Base-by-base conservation (phyloP, 2,329 filamentous ascomycete species). In the Cercospora berteroae region DNA sequence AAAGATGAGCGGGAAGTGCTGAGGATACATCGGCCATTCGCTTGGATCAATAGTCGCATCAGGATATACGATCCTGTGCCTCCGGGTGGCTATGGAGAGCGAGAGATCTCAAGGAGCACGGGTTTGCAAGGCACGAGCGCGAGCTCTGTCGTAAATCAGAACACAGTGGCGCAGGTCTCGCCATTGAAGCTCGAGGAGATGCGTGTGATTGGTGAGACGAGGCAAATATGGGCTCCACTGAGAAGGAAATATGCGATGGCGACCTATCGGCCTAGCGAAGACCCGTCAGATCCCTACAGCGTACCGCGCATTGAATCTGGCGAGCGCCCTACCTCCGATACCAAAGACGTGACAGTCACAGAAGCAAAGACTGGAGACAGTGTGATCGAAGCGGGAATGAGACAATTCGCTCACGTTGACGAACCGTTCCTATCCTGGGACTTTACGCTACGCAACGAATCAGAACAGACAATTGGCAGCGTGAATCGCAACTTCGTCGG, bases 381-480 rank as follows among this genome's bases (percentile, higher is more conserved):
- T 55, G 75, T 70, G 18, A 77, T 77, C 39, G 76, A 78, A 67
- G 81, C 83, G 18, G 81, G 82, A 62, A 87, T 86, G 78, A 75
- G 79, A 16, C 88, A 89, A 71, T 89, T 89, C 73, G 87, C 88
- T 4, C 83, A 85, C 55, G 84, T 89, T 10, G 82, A 89, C 72
- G 87, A 89, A 72, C 86, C 85, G 0, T 86, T 88, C 73, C 77
- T 89, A 0, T 88, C 86, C 8, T 89, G 87, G 87, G 86, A 89
- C 75, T 90, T 90, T 75, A 83, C 84, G 9, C 80, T 90, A 3
- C 81, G 81, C 36, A 82, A 83, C 2, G 82, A 84, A 62, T 80
- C 85, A 25, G 75, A 79, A 50, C 79, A 77, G 2, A 77, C 87
- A 12, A 83, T 89, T 63, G 88, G 88, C 50, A 86, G 84, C 2